Evolutionary conservation across 23 red algal species (phyloP).

Genomic region (Agarophyton chilense): DNA sequence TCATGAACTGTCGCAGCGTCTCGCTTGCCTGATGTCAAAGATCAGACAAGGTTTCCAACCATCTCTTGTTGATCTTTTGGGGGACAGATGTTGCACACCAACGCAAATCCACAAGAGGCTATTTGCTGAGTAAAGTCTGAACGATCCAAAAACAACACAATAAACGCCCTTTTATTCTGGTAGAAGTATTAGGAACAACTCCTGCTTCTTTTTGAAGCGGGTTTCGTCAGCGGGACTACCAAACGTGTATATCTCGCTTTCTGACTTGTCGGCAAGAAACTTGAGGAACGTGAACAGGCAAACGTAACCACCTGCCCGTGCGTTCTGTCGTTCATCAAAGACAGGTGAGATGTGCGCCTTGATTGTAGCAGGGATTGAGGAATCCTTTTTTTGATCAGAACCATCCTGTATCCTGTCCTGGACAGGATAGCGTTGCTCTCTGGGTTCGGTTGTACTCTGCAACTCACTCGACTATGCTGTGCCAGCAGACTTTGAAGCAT

Average conservation of each 20-base stretch:
- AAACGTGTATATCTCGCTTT: slow-evolving; percentile 10
- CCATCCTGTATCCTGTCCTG: not conserved
- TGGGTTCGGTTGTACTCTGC: not conserved
- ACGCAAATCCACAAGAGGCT: slow-evolving; percentile 65
- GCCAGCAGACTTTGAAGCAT: not conserved
- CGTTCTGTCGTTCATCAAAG: slow-evolving; percentile 38
- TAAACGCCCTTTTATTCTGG: slow-evolving; percentile 63
- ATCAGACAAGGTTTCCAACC: slow-evolving; percentile 57
- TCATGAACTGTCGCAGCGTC: slow-evolving; percentile 72
- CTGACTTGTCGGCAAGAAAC: slow-evolving; percentile 21
- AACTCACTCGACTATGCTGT: not conserved
- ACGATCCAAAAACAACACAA: slow-evolving; percentile 53
- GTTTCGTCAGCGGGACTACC: slow-evolving; percentile 14
- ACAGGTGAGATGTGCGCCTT: not conserved
- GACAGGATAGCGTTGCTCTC: not conserved
- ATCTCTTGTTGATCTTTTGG: slow-evolving; percentile 58
- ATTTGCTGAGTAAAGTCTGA: slow-evolving; percentile 73
- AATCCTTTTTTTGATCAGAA: not conserved
- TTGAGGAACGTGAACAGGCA: slow-evolving; percentile 57
- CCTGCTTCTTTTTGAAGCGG: slow-evolving; percentile 28
- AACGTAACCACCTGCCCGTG: slow-evolving; percentile 63
- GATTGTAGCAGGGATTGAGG: not conserved
- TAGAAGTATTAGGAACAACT: slow-evolving; percentile 18
- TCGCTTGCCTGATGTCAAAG: slow-evolving; percentile 54
- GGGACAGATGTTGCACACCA: slow-evolving; percentile 62